Evolutionary conservation across 2,329 filamentous ascomycete genomes (phyloP).

Genomic region (Penicillium aurantiogriseum): DNA sequence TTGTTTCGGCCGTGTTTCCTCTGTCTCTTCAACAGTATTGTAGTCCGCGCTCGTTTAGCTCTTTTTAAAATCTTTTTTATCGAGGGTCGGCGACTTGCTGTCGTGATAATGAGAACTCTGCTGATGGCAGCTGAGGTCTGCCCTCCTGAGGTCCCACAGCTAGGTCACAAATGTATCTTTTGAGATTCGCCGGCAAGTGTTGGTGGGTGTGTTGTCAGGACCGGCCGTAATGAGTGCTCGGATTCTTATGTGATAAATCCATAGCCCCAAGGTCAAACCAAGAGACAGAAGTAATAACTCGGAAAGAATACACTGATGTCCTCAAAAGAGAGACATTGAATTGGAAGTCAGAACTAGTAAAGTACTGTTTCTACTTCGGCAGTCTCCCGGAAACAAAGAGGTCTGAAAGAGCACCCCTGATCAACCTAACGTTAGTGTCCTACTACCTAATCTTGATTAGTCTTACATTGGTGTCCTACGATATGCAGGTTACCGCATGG

Average conservation of each 20-base stretch:
- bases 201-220: no score
- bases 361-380: not conserved
- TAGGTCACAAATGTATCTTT: no score
- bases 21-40: not conserved
- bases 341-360: not conserved
- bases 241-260: not conserved
- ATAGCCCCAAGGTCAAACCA: not conserved
- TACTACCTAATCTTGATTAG: not conserved
- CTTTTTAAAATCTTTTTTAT: no score
- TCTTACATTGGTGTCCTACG: not conserved
- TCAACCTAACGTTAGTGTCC: not conserved
- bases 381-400: not conserved
- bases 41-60: not conserved
- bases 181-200: not conserved
- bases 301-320: not conserved
- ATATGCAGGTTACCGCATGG: not conserved
- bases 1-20: not conserved
- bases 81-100: not conserved
- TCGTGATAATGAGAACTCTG: not conserved
- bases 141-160: no score
- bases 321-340: not conserved
- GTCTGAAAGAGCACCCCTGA: not conserved
- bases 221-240: not conserved
- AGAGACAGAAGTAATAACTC: not conserved
- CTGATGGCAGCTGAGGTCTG: no score